A percentile compares a stretch with the other conserved stretches of the same genome.
Conservation (phyloP, 2,329 filamentous ascomycete species). For the Alternaria rosae region DNA sequence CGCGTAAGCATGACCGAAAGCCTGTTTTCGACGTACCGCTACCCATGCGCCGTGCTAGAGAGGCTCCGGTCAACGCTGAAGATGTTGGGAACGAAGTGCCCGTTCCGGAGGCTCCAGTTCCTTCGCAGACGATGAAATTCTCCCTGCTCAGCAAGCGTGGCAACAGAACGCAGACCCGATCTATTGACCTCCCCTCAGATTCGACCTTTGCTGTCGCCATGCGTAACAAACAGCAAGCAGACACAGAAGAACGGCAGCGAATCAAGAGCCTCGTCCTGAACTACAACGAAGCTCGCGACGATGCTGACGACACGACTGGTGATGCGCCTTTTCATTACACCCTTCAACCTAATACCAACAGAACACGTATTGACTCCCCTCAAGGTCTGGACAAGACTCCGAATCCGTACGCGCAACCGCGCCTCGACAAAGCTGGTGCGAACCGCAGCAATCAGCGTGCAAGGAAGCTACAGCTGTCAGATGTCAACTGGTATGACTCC, state of each 20-base stretch:
- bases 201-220: slow-evolving; percentile 95
- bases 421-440: slow-evolving; percentile 64
- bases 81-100: slow-evolving; percentile 53
- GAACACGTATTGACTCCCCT: slow-evolving; percentile 52
- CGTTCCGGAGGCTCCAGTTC: slow-evolving; percentile 40
- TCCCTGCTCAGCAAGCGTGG: slow-evolving; percentile 94
- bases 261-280: slow-evolving; percentile 98
- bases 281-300: slow-evolving; percentile 83
- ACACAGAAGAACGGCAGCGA: slow-evolving; percentile 94
- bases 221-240: slow-evolving; percentile 93
- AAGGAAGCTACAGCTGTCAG: slow-evolving; percentile 90
- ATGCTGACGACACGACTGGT: slow-evolving; percentile 74
- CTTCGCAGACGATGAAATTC: slow-evolving; percentile 84
- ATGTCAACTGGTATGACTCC: slow-evolving; percentile 89
- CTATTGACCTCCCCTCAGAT: slow-evolving; percentile 87
- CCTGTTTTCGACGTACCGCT: slow-evolving; percentile 94
- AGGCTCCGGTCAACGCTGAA: slow-evolving; percentile 54
- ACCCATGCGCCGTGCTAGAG: slow-evolving; percentile 80
- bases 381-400: slow-evolving; percentile 52
- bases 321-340: slow-evolving; percentile 57
- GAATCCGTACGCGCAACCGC: slow-evolving; percentile 54
- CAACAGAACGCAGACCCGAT: slow-evolving; percentile 93
- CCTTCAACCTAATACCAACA: slow-evolving; percentile 57
- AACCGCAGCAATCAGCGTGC: slow-evolving; percentile 81
- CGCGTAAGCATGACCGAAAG: slow-evolving; percentile 94